Evolutionary conservation across 768 basidiomycete species (phyloP).

Genomic region (Russula brevipes): DNA sequence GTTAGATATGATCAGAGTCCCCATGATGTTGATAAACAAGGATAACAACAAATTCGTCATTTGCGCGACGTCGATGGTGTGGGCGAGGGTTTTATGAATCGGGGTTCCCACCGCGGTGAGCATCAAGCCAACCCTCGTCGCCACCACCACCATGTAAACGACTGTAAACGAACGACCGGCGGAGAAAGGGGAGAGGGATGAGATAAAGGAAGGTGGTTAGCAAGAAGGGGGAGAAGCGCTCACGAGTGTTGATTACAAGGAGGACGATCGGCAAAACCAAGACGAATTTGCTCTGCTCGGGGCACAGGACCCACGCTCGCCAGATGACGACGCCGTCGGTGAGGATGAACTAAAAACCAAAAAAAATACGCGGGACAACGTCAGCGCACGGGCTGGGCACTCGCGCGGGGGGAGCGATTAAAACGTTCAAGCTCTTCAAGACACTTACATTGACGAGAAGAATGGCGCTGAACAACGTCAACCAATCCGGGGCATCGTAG

Average conservation of each 20-base stretch:
- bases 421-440: no score
- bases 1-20: background rate
- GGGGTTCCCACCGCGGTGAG: background rate
- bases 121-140: background rate
- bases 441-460: conserved; percentile 10
- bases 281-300: background rate
- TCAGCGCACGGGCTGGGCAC: background rate
- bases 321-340: conserved; percentile 18
- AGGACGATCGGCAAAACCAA: background rate
- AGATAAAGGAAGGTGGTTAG: background rate
- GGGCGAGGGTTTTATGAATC: background rate
- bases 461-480: conserved; percentile 6
- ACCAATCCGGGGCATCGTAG: background rate
- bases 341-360: background rate
- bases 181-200: background rate
- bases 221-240: background rate
- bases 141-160: background rate
- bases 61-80: conserved; percentile 1
- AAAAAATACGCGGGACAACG: background rate
- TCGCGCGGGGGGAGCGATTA: no score
- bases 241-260: background rate
- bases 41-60: background rate
- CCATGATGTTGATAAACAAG: conserved; percentile 5
- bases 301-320: conserved; percentile 12
- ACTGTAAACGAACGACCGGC: background rate